Percentiles rank a stretch among this genome's conserved stretches.
Conservation (phyloP, 2,329 filamentous ascomycete genomes). For the Pseudopyrenochaeta lycopersici region DNA sequence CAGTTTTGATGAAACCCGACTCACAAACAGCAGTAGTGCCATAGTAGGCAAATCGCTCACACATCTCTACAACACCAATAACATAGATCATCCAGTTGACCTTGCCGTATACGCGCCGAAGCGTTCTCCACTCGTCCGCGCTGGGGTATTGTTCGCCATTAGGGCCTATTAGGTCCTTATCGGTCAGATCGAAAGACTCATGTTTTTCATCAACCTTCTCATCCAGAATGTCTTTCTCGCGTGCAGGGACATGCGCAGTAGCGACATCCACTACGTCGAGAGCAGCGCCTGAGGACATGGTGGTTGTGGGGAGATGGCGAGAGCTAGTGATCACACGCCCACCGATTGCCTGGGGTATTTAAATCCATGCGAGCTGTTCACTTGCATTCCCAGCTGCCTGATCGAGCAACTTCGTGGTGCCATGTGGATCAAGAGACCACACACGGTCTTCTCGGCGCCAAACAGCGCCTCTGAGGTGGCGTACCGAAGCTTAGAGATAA, state of each 20-base stretch:
- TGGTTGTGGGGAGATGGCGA: not conserved
- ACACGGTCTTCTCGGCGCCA: slow-evolving; percentile 18
- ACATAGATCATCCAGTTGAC: slow-evolving; percentile 42
- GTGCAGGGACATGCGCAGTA: slow-evolving; percentile 13
- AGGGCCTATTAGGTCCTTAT: slow-evolving; percentile 21
- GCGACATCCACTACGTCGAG: slow-evolving; percentile 28
- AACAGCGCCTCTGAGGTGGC: not conserved
- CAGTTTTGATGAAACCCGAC: not conserved
- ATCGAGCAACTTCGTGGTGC: slow-evolving; percentile 17
- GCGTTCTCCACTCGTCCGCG: slow-evolving; percentile 36
- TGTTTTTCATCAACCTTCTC: slow-evolving; percentile 18
- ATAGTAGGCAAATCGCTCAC: slow-evolving; percentile 43
- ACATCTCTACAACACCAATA: slow-evolving; percentile 42
- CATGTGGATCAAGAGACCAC: slow-evolving; percentile 1
- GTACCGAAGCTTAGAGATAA: slow-evolving; percentile 16
- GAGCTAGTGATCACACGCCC: not conserved
- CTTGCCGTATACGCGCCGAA: slow-evolving; percentile 43
- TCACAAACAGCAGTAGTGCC: slow-evolving; percentile 40
- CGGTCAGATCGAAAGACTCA: slow-evolving; percentile 5
- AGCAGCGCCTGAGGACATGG: slow-evolving; percentile 27
- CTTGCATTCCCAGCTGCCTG: slow-evolving; percentile 18
- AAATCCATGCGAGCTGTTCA: not conserved
- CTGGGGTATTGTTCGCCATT: slow-evolving; percentile 39
- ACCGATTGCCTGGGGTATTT: not conserved
- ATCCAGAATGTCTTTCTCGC: slow-evolving; percentile 10